phyloP scores from a whole-genome alignment of 371 early-diverging fungal species.

The Lichtheimia hyalospora region DNA sequence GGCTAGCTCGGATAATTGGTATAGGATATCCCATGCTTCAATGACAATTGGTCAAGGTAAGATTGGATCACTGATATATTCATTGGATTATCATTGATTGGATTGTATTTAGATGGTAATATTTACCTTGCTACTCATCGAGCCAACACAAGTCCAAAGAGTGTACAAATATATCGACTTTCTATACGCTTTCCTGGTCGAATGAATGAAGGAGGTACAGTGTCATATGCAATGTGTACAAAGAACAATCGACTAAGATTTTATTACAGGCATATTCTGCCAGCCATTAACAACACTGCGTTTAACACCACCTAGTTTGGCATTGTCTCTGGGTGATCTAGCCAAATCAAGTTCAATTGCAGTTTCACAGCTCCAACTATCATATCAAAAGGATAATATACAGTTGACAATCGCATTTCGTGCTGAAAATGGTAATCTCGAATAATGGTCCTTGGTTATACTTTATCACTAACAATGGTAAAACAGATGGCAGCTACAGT shows the following conservation, averaged over 20 bases:
- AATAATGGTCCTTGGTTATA: neutral
- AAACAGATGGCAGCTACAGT: neutral
- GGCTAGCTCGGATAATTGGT: conserved; percentile 36
- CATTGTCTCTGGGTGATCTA: conserved; percentile 1
- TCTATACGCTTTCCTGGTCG: conserved; percentile 31
- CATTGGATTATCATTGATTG: neutral
- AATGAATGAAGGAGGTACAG: conserved; percentile 13
- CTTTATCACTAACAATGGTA: neutral
- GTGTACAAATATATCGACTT: conserved; percentile 28
- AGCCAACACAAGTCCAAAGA: conserved; percentile 29
- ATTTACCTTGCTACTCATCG: conserved; percentile 39
- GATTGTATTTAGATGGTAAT: conserved; percentile 14
- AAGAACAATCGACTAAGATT: no score
- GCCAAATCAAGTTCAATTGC: conserved; percentile 2
- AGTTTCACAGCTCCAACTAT: conserved; percentile 18
- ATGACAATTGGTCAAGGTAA: conserved; percentile 26
- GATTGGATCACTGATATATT: neutral
- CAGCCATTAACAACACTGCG: conserved; percentile 16
- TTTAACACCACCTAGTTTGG: conserved; percentile 4
- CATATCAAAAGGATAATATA: neutral
- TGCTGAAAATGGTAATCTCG: conserved; percentile 6
- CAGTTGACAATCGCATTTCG: conserved; percentile 15
- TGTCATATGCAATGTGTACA: no score
- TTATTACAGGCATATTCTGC: conserved; percentile 6
- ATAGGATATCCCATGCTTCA: conserved; percentile 47